Evolutionary conservation across 352 stramenopile species (phyloP).

Genomic region (Pythium dissimile): DNA sequence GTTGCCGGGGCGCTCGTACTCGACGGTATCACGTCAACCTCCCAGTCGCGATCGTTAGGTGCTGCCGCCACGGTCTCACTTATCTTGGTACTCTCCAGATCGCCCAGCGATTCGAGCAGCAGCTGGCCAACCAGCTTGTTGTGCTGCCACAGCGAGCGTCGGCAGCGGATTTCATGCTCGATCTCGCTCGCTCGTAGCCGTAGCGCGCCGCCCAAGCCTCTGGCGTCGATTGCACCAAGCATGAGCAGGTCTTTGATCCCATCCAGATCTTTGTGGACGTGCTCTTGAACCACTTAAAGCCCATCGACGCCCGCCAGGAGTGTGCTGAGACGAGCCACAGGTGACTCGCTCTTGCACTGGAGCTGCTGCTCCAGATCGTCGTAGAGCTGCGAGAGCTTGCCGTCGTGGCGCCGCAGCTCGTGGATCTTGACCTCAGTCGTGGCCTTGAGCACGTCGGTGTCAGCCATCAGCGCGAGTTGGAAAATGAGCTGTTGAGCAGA

Average conservation of each 20-base stretch:
- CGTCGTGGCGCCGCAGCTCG: slow-evolving; percentile 42
- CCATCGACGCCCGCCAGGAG: slow-evolving; percentile 42
- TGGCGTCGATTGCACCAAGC: slow-evolving; percentile 30
- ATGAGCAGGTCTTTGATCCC: slow-evolving; percentile 31
- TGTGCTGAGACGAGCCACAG: slow-evolving; percentile 17
- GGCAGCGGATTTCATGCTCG: slow-evolving; percentile 30
- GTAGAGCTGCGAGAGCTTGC: slow-evolving; percentile 40
- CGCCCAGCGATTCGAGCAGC: slow-evolving; percentile 33
- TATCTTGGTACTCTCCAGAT: slow-evolving; percentile 19
- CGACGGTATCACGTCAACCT: background rate
- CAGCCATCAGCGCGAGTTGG: slow-evolving; percentile 2
- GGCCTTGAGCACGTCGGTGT: slow-evolving; percentile 32
- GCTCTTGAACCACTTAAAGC: slow-evolving; percentile 40
- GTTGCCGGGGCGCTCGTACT: background rate
- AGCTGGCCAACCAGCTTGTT: slow-evolving; percentile 45
- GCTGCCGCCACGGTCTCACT: background rate
- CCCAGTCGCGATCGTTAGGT: slow-evolving; percentile 6
- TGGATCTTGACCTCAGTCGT: slow-evolving; percentile 50
- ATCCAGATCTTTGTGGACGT: slow-evolving; percentile 32
- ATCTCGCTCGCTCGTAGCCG: slow-evolving; percentile 28
- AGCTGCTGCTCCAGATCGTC: slow-evolving; percentile 22
- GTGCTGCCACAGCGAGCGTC: slow-evolving; percentile 46
- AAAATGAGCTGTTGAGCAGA: too few relatives aligned
- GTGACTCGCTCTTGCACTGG: background rate
- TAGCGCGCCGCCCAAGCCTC: slow-evolving; percentile 25